Percentiles rank a stretch among this genome's conserved stretches.
These are phyloP conservation scores for Bombardia bombarda DNA, from an alignment of 495 filamentous ascomycete species.

Conservation along the genomic window DNA sequence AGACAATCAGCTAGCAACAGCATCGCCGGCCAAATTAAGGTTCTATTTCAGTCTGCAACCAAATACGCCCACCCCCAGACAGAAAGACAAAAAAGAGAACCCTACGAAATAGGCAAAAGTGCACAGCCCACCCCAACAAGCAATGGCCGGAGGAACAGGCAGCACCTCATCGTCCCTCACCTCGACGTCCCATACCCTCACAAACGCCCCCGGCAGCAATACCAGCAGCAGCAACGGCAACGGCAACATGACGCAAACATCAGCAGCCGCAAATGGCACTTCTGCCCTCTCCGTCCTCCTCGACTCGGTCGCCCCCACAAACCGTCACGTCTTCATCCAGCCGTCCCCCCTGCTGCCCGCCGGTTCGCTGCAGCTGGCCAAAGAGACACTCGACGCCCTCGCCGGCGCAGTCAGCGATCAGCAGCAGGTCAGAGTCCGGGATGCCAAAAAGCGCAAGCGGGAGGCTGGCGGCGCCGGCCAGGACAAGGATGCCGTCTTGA, in stretches of 20 bases:
- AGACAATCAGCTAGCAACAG: not conserved
- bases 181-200: constrained; percentile 49
- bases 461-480: constrained; percentile 21
- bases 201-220: constrained; percentile 30
- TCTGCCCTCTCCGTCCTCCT: constrained; percentile 39
- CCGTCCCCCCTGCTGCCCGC: constrained; percentile 55
- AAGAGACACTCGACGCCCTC: constrained; percentile 67
- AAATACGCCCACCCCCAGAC: too few species aligned
- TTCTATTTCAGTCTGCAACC: too few species aligned
- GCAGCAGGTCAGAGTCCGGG: constrained; percentile 50
- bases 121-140: constrained; percentile 2
- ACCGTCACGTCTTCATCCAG: constrained; percentile 60
- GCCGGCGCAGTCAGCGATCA: constrained; percentile 59
- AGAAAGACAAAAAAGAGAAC: not conserved
- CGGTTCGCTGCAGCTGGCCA: constrained; percentile 60
- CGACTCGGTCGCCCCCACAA: constrained; percentile 34
- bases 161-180: constrained; percentile 47
- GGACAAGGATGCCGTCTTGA: constrained; percentile 42
- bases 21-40: not conserved
- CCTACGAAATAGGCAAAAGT: not conserved
- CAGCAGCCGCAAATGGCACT: constrained; percentile 19
- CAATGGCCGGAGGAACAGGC: constrained; percentile 35
- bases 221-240: too few species aligned
- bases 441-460: constrained; percentile 60
- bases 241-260: constrained; percentile 14